Evolutionary conservation across 2,329 filamentous ascomycete species (phyloP).

Genomic region (Aspergillus latus): DNA sequence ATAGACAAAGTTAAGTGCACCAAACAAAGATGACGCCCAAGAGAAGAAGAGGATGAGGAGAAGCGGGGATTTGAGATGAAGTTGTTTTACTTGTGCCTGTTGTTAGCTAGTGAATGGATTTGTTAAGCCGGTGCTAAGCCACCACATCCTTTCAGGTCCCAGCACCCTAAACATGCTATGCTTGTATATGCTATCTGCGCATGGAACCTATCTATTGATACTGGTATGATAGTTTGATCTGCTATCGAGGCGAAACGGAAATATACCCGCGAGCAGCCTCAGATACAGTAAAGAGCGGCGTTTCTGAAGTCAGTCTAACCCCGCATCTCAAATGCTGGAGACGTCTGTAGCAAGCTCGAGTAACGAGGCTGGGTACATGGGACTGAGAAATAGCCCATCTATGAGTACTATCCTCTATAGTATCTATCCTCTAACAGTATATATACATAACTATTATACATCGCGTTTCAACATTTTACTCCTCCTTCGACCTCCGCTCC

Average conservation of each 20-base stretch:
- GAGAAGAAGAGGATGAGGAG: constrained; percentile 10
- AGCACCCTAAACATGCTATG: not conserved
- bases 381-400: too few relatives aligned
- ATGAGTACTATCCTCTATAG: not conserved
- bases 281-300: not conserved
- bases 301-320: constrained; percentile 36
- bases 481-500: constrained; percentile 50
- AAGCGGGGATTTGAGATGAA: constrained; percentile 9
- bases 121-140: constrained; percentile 9
- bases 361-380: too few relatives aligned
- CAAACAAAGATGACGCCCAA: not conserved
- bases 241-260: not conserved
- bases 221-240: not conserved
- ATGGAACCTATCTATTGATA: not conserved
- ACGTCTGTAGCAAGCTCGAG: too few relatives aligned
- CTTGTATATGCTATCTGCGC: not conserved
- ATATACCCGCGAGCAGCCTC: not conserved
- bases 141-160: not conserved
- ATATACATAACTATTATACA: constrained; percentile 15
- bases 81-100: not conserved
- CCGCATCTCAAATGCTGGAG: constrained; percentile 62
- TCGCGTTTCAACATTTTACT: not conserved
- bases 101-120: constrained; percentile 14
- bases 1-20: not conserved
- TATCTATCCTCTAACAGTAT: constrained; percentile 12